Conservation (phyloP, 495 filamentous ascomycete species). For the Penicillium coprophilum region DNA sequence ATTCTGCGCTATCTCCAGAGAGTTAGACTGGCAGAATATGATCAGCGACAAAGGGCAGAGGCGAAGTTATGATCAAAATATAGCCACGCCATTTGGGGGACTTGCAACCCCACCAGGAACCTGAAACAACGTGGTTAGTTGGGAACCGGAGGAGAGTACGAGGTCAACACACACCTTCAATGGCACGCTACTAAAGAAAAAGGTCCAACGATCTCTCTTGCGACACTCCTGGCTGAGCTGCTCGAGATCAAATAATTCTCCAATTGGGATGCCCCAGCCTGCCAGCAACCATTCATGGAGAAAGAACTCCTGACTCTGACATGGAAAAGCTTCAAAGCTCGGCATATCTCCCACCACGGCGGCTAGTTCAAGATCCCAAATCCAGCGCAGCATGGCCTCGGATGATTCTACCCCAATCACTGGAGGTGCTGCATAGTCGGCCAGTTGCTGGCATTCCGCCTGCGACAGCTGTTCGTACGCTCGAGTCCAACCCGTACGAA, state of each 20-base stretch:
- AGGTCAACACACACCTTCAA: constrained; percentile 43
- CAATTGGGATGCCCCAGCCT: constrained; percentile 59
- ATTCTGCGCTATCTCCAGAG: background rate
- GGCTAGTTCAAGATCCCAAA: constrained; percentile 51
- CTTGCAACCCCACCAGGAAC: constrained; percentile 55
- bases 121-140: constrained; percentile 15
- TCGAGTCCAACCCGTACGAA: constrained; percentile 49
- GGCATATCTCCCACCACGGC: constrained; percentile 53
- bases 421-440: constrained; percentile 27
- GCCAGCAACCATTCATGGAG: constrained; percentile 56
- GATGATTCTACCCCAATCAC: constrained; percentile 48
- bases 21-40: background rate
- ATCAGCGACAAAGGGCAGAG: background rate
- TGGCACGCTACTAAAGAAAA: constrained; percentile 57
- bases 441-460: constrained; percentile 31
- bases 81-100: constrained; percentile 52
- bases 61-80: constrained; percentile 31
- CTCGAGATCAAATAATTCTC: constrained; percentile 60
- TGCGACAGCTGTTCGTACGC: constrained; percentile 39
- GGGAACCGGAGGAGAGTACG: constrained; percentile 1
- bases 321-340: constrained; percentile 47
- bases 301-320: constrained; percentile 24
- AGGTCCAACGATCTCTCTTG: constrained; percentile 43
- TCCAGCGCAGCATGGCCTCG: constrained; percentile 45
- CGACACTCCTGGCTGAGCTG: constrained; percentile 45